Base-by-base conservation (phyloP, 2,329 filamentous ascomycete species). In the Exserohilum turcica region DNA sequence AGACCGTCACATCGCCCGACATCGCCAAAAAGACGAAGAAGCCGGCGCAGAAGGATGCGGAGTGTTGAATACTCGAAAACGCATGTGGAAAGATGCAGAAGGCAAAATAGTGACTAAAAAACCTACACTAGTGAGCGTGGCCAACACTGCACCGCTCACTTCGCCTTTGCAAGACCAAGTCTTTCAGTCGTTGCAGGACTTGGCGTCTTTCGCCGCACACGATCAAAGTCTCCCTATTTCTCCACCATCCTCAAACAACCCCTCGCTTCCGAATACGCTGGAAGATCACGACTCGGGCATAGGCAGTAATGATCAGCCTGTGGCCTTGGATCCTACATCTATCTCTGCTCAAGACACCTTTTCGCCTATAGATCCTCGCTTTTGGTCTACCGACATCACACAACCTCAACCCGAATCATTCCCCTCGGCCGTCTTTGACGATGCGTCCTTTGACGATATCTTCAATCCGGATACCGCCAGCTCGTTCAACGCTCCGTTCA, bases 401-500 rank as follows among this genome's bases (percentile, higher is more conserved):
- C 72, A 59, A 33, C 60, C 70, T 47, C 67, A 71, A 58, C 57
- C 66, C 37, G 61, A 65, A 18, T 38, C 61, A 10, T 63, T 69
- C 8, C 45, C 53, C 24, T 43, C 60, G 24, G 54, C 61, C 52
- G 38, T 59, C 42, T 60, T 67, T 56, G 59, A 69, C 60, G 66
- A 72, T 69, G 65, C 72, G 15, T 70, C 73, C 13, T 82, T 80
- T 59, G 80, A 83, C 45, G 80, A 85, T 44, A 78, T 82, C 29
- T 85, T 86, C 61, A 81, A 81, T 51, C 79, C 84, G 38, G 84
- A 86, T 63, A 86, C 84, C 45, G 84, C 84, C 27, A 84, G 80
- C 62, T 85, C 84, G 0, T 87, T 87, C 65, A 86, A 87, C 48
- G 84, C 85, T 73, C 84, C 84, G 5, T 87, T 85, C 66, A 86